Evolutionary conservation across 805 yeast genomes (phyloP).

Genomic region (Lachancea mirantina): DNA sequence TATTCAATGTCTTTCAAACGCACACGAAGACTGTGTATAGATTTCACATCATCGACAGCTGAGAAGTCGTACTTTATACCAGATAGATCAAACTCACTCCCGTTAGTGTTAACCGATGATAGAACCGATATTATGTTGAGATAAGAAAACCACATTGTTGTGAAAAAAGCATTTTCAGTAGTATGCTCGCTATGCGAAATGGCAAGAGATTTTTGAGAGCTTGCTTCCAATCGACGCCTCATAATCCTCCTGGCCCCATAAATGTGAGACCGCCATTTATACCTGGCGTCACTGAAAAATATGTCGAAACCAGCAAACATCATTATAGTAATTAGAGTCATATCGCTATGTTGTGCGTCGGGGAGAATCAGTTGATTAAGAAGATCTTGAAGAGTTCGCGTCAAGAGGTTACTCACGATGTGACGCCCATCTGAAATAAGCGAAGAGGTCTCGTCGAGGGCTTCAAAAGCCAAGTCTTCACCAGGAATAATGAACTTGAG

Average conservation of each 20-base stretch:
- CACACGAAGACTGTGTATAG: neutral
- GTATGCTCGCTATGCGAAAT: neutral
- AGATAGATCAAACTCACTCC: neutral
- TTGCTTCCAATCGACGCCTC: constrained; percentile 11
- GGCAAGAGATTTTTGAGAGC: constrained; percentile 12
- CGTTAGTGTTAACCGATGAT: constrained; percentile 39
- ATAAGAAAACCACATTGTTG: constrained; percentile 63
- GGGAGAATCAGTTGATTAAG: constrained; percentile 6
- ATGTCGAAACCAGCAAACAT: constrained; percentile 53
- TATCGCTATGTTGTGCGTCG: constrained; percentile 11
- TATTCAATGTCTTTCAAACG: constrained; percentile 45
- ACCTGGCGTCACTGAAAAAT: constrained; percentile 37
- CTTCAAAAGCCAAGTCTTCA: constrained; percentile 2
- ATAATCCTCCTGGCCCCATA: constrained; percentile 8
- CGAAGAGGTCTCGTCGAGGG: constrained; percentile 2
- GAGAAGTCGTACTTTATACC: constrained; percentile 5
- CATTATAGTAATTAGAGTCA: constrained; percentile 35
- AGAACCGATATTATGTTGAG: constrained; percentile 58
- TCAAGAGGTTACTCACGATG: constrained; percentile 8
- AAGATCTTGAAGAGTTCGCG: constrained; percentile 9
- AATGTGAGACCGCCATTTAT: constrained; percentile 56
- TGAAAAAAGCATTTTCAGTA: constrained; percentile 34
- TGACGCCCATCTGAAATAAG: constrained; percentile 1
- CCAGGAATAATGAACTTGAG: constrained; percentile 7
- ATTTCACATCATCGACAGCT: constrained; percentile 1